A percentile compares a stretch with the other conserved stretches of the same genome.
Evolutionary conservation across 805 yeast genomes (phyloP).

Genomic region (Sugiyamaella chiloensis): DNA sequence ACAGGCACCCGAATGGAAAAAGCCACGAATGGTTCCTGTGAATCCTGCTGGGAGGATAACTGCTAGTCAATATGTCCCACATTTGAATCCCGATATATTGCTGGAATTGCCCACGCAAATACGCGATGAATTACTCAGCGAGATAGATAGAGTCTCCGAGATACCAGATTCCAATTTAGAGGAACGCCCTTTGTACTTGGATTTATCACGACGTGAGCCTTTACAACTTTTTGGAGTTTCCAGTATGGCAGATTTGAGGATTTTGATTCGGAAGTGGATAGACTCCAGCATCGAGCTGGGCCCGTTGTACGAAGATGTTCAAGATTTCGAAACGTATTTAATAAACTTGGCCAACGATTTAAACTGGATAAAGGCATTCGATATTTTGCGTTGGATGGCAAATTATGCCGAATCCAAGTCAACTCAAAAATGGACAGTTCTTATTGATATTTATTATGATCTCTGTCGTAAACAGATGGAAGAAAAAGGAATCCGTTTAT

Average conservation of each 20-base stretch:
- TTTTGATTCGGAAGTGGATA: slow-evolving; percentile 39
- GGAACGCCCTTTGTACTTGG: background rate
- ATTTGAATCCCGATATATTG: slow-evolving; percentile 66
- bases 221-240: slow-evolving; percentile 36
- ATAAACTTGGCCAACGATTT: slow-evolving; percentile 14
- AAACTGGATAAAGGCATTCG: slow-evolving; percentile 13
- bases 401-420: background rate
- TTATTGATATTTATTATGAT: slow-evolving; percentile 2
- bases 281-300: slow-evolving; percentile 24
- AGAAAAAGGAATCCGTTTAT: slow-evolving; percentile 6
- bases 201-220: slow-evolving; percentile 20
- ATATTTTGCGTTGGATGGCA: background rate
- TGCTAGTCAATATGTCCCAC: slow-evolving; percentile 15
- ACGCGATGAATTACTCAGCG: slow-evolving; percentile 49
- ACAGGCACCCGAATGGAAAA: background rate
- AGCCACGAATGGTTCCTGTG: slow-evolving; percentile 6
- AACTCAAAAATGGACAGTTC: slow-evolving; percentile 5
- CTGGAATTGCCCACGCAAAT: slow-evolving; percentile 63
- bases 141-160: background rate
- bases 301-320: slow-evolving; percentile 42
- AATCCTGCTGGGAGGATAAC: slow-evolving; percentile 3
- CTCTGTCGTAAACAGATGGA: slow-evolving; percentile 1
- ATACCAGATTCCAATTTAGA: no score
- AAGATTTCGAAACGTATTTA: slow-evolving; percentile 37
- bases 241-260: slow-evolving; percentile 37